phyloP scores from a whole-genome alignment of 1,284 basidiomycete species.

The Apiotrichum sp. region DNA sequence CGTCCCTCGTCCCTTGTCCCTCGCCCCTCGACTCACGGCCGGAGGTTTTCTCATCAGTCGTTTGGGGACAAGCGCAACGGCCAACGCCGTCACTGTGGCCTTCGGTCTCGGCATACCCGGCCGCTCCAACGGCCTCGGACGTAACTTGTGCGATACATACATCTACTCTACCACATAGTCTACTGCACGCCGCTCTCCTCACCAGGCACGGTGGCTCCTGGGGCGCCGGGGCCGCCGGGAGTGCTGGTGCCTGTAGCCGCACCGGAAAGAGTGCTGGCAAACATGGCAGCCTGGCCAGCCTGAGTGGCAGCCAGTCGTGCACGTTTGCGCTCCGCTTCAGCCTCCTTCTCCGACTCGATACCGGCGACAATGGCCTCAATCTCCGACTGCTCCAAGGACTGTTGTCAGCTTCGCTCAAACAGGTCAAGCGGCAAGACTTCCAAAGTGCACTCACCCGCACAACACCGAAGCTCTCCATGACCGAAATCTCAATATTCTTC shows the following conservation, averaged over 20 bases:
- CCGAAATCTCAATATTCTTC: constrained; percentile 63
- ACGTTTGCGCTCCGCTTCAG: constrained; percentile 82
- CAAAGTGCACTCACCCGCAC: constrained; percentile 62
- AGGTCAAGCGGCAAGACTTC: neutral
- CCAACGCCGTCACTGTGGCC: too few species aligned
- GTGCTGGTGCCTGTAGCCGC: constrained; percentile 20
- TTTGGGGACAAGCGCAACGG: too few species aligned
- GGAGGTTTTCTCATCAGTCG: too few species aligned
- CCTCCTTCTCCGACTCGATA: constrained; percentile 94
- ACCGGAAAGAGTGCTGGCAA: constrained; percentile 27
- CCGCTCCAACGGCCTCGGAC: too few species aligned
- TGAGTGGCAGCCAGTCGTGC: constrained; percentile 65
- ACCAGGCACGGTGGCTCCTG: constrained; percentile 31
- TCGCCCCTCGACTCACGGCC: too few species aligned
- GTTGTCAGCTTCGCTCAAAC: constrained; percentile 11
- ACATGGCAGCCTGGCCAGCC: constrained; percentile 44
- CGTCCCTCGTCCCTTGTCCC: too few species aligned
- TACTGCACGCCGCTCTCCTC: constrained; percentile 41
- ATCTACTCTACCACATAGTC: constrained; percentile 3
- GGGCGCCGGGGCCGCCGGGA: constrained; percentile 14
- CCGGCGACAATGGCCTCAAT: constrained; percentile 85
- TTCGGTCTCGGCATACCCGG: too few species aligned
- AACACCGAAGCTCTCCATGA: constrained; percentile 90
- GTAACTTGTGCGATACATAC: constrained; percentile 1
- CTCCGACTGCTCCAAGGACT: constrained; percentile 78